Conservation (phyloP, 768 basidiomycete genomes). For the Suillus fuscotomentosus region DNA sequence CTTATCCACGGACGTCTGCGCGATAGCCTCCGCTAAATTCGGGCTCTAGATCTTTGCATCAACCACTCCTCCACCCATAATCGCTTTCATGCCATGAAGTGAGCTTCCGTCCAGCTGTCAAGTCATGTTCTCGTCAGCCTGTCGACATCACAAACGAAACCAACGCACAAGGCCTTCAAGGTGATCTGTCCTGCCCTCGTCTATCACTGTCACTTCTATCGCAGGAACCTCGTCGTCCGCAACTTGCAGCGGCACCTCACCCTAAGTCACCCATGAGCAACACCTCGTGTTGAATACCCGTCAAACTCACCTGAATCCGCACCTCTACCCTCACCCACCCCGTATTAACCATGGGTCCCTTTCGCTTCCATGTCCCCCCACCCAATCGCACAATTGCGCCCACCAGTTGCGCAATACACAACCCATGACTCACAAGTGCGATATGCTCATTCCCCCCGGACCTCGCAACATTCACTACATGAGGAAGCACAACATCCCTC, state of each 20-base stretch:
- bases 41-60: neutral
- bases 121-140: neutral
- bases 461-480: slow-evolving; percentile 46
- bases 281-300: neutral
- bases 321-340: slow-evolving; percentile 63
- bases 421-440: slow-evolving; percentile 73
- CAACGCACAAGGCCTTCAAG: slow-evolving; percentile 52
- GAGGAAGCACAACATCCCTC: slow-evolving; percentile 48
- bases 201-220: slow-evolving; percentile 44
- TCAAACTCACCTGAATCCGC: slow-evolving; percentile 40
- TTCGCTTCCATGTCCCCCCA: slow-evolving; percentile 20
- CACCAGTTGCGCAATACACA: slow-evolving; percentile 63
- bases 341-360: slow-evolving; percentile 52
- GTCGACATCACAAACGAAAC: no score
- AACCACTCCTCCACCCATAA: neutral
- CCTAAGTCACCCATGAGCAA: slow-evolving; percentile 21
- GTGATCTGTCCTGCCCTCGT: slow-evolving; percentile 58
- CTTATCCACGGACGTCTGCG: neutral
- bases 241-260: slow-evolving; percentile 21
- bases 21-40: neutral
- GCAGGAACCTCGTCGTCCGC: slow-evolving; percentile 29
- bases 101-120: neutral
- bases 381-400: slow-evolving; percentile 45
- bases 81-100: neutral
- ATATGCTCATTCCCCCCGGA: slow-evolving; percentile 45